Evolutionary conservation across 495 filamentous ascomycete genomes (phyloP), one percentile per base, ranked within the genome.

Genomic region (Neurospora cerealis): DNA sequence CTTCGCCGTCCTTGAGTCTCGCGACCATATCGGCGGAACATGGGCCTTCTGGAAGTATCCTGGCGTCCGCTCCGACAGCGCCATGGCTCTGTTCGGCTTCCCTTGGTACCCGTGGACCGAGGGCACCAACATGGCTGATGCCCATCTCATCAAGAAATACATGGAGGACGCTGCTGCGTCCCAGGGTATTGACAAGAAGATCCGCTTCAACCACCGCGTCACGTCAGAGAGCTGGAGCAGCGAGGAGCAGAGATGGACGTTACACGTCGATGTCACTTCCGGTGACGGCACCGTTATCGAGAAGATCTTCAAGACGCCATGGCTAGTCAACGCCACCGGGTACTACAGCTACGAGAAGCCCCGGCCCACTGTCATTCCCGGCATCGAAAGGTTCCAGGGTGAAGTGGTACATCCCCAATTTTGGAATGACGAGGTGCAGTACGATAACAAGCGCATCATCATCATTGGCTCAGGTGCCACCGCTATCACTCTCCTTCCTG

Each of bases 11-110:
- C 84, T 93, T 38, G 91, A 93, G 79, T 82, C 85, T 3, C 88
- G 91, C 42, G 77, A 82, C 69, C 82, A 81, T 4, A 82, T 93
- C 6, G 91, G 91, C 15, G 91, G 91, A 1, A 94, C 91, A 1
- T 93, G 91, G 91, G 88, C 89, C 77, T 86, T 93, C 46, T 93
- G 91, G 82, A 87, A 85, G 39, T 93, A 92, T 71, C 91, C 91
- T 10, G 91, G 91, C 0, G 86, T 90, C 69, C 89, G 90, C 71
- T 90, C 89, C 54, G 91, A 93, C 81, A 90, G 88, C 6, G 87
- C 91, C 79, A 83, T 93, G 40, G 88, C 87, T 75, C 87, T 90
- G 9, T 93, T 91, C 72, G 90, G 90, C 48, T 91, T 93, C 73
- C 80, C 86, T 17, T 93, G 90, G 89, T 82, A 88, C 37, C 90